These are phyloP conservation scores for Saccharata proteae DNA, from an alignment of 2,329 filamentous ascomycete genomes.

Conservation along the genomic window DNA sequence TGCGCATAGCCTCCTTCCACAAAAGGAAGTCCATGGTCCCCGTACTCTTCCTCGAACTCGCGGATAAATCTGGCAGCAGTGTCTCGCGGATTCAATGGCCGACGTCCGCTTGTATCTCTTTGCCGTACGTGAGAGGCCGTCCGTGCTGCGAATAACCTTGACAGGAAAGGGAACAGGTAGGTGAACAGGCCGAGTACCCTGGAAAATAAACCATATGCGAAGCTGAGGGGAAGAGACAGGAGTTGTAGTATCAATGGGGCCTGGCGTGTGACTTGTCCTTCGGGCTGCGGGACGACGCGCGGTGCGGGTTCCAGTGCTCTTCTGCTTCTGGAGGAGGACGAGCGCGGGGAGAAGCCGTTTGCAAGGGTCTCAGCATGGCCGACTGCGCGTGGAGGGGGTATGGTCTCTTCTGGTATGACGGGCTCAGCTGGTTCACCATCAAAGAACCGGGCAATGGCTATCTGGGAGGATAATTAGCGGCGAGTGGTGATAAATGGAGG, in stretches of 20 bases:
- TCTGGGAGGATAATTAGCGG: slow-evolving; percentile 40
- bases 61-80: slow-evolving; percentile 79
- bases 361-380: slow-evolving; percentile 62
- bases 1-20: slow-evolving; percentile 85
- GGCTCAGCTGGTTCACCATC: slow-evolving; percentile 78
- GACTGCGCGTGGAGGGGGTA: slow-evolving; percentile 47
- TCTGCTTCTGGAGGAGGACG: slow-evolving; percentile 16
- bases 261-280: slow-evolving; percentile 51
- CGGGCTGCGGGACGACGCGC: slow-evolving; percentile 66
- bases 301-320: slow-evolving; percentile 58
- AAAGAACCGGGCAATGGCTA: slow-evolving; percentile 94
- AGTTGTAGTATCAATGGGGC: slow-evolving; percentile 67
- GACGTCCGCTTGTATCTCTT: slow-evolving; percentile 54
- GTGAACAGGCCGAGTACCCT: slow-evolving; percentile 60
- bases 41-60: slow-evolving; percentile 93
- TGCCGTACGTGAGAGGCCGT: slow-evolving; percentile 24
- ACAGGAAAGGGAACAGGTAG: slow-evolving; percentile 71
- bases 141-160: slow-evolving; percentile 46
- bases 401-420: slow-evolving; percentile 61
- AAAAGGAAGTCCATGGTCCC: slow-evolving; percentile 58
- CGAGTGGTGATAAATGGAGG: neutral
- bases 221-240: slow-evolving; percentile 67
- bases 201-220: slow-evolving; percentile 62
- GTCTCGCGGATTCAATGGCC: slow-evolving; percentile 72
- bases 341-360: slow-evolving; percentile 34